phyloP scores from a whole-genome alignment of 2,329 filamentous ascomycete genomes.

The Herpotrichia juniperi region DNA sequence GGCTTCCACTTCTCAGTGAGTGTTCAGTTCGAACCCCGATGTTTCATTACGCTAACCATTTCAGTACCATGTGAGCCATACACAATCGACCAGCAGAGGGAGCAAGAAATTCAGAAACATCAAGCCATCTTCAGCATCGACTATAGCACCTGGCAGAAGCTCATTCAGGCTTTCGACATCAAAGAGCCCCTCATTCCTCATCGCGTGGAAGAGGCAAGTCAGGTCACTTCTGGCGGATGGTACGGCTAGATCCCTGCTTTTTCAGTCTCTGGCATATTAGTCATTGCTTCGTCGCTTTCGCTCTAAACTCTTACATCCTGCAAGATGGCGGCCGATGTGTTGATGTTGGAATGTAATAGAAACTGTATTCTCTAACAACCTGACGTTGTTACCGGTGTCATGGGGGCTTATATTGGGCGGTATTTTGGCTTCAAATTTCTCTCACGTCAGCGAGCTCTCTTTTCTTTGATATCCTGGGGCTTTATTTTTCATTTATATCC shows the following conservation, averaged over 20 bases:
- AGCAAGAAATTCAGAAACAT: slow-evolving; percentile 62
- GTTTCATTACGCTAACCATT: not conserved
- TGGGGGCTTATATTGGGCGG: not conserved
- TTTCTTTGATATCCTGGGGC: not conserved
- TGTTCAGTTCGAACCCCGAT: slow-evolving; percentile 20
- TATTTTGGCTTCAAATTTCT: not conserved
- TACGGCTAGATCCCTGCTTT: slow-evolving; percentile 20
- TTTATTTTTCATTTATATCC: not conserved
- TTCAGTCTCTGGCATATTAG: not conserved
- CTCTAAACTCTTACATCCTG: not conserved
- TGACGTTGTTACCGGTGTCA: not conserved
- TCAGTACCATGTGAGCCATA: slow-evolving; percentile 54
- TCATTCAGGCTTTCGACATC: slow-evolving; percentile 79
- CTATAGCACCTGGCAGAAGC: slow-evolving; percentile 78
- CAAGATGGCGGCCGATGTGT: not conserved
- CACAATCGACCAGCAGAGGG: slow-evolving; percentile 60
- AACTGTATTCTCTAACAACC: not conserved
- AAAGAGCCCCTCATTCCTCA: slow-evolving; percentile 84
- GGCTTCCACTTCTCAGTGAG: slow-evolving; percentile 81
- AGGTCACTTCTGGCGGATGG: slow-evolving; percentile 31
- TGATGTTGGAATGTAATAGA: not conserved
- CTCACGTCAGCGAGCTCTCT: not conserved
- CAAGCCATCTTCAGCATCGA: slow-evolving; percentile 91
- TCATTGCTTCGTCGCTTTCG: not conserved
- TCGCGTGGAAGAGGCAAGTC: slow-evolving; percentile 52